Percentiles rank a stretch among this genome's conserved stretches.
phyloP scores from a whole-genome alignment of 2,329 filamentous ascomycete species.

The Alternaria postmessia region DNA sequence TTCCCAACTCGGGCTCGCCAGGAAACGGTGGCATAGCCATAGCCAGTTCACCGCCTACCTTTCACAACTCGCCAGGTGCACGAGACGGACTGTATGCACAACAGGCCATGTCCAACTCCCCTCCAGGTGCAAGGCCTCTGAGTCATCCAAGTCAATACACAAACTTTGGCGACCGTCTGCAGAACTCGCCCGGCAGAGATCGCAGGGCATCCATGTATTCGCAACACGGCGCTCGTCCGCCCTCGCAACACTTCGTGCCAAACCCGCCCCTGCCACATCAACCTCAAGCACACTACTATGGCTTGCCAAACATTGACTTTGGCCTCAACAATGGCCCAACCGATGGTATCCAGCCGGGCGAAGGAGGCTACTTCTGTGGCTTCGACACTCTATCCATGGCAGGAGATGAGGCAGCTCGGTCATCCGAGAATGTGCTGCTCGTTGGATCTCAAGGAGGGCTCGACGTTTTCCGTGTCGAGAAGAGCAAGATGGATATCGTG shows the following conservation, averaged over 20 bases:
- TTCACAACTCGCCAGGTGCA: conserved; percentile 45
- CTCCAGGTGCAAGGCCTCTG: conserved; percentile 50
- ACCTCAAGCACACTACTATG: conserved; percentile 79
- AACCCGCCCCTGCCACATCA: conserved; percentile 77
- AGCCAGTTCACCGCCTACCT: conserved; percentile 55
- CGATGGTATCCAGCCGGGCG: conserved; percentile 67
- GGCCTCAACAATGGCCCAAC: conserved; percentile 57
- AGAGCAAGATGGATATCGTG: conserved; percentile 73
- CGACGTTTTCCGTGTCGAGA: conserved; percentile 76
- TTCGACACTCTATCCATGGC: conserved; percentile 73
- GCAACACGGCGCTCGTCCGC: conserved; percentile 52
- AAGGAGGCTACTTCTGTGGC: conserved; percentile 78
- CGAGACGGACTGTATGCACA: conserved; percentile 48
- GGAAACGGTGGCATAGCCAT: conserved; percentile 53
- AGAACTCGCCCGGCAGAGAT: conserved; percentile 47
- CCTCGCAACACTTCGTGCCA: conserved; percentile 56
- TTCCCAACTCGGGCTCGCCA: conserved; percentile 52
- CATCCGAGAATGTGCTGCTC: conserved; percentile 71
- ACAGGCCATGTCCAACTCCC: conserved; percentile 51
- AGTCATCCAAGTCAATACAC: conserved; percentile 58
- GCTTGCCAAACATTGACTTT: conserved; percentile 75
- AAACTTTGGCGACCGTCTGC: conserved; percentile 52
- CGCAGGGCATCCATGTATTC: conserved; percentile 64
- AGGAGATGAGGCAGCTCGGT: conserved; percentile 54
- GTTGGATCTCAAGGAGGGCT: conserved; percentile 83